Evolutionary conservation across 192 early-diverging fungal genomes (phyloP).

Genomic region (Kappamyces sp.): DNA sequence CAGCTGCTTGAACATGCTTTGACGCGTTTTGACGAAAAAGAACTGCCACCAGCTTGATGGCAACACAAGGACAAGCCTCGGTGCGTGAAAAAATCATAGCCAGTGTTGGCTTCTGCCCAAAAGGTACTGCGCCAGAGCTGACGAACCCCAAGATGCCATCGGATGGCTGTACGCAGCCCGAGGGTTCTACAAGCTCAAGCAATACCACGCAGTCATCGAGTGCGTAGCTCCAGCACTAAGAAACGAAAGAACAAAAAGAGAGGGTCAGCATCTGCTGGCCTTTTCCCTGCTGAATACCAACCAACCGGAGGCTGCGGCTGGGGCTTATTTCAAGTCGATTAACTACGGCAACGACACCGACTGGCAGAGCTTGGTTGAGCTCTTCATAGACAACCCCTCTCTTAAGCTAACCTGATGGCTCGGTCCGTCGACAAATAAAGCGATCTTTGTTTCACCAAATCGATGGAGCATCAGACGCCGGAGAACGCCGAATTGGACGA

Average conservation of each 20-base stretch:
- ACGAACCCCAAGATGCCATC: slow-evolving; percentile 37
- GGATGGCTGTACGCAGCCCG: slow-evolving; percentile 59
- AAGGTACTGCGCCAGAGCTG: slow-evolving; percentile 33
- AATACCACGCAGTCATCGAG: slow-evolving; percentile 60
- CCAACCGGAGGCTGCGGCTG: slow-evolving; percentile 51
- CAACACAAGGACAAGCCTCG: slow-evolving; percentile 20
- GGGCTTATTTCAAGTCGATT: slow-evolving; percentile 56
- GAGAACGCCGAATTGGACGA: too few species aligned
- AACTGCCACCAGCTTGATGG: neutral
- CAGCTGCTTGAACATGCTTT: too few species aligned
- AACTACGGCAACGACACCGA: slow-evolving; percentile 59
- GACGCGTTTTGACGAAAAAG: neutral
- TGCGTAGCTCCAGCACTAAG: slow-evolving; percentile 54
- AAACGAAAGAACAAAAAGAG: slow-evolving; percentile 54
- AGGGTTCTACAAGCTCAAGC: slow-evolving; percentile 56
- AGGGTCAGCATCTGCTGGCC: slow-evolving; percentile 55
- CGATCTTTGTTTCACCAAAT: too few species aligned
- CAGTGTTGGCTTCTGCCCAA: slow-evolving; percentile 54
- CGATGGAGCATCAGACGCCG: too few species aligned
- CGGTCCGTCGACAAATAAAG: too few species aligned
- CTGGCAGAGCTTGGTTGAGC: slow-evolving; percentile 55
- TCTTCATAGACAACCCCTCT: slow-evolving; percentile 49
- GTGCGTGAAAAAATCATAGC: slow-evolving; percentile 45
- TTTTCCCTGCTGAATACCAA: slow-evolving; percentile 52
- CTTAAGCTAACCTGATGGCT: slow-evolving; percentile 39